Percentiles rank a stretch among this genome's conserved stretches.
Evolutionary conservation across 2,329 filamentous ascomycete genomes (phyloP).

Genomic region (Ophiocordyceps camponoti-rufipedis): DNA sequence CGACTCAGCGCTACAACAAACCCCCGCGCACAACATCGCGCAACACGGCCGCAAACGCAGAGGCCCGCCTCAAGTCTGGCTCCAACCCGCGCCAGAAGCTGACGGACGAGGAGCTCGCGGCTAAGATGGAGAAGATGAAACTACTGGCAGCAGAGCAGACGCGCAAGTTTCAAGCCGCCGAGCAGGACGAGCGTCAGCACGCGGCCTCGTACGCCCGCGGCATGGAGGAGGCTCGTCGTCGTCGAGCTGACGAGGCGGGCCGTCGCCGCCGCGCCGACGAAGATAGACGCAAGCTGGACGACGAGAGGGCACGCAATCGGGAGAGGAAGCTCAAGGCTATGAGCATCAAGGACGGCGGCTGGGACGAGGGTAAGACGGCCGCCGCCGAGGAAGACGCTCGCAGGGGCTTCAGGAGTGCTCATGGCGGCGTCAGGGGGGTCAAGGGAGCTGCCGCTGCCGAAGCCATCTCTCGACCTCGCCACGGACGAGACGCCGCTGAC

Average conservation of each 20-base stretch:
- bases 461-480: constrained; percentile 19
- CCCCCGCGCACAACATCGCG: constrained; percentile 3
- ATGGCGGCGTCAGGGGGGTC: constrained; percentile 20
- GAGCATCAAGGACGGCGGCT: constrained; percentile 31
- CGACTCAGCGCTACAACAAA: neutral
- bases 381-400: constrained; percentile 21
- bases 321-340: constrained; percentile 43
- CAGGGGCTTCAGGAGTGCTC: constrained; percentile 22
- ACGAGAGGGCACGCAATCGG: constrained; percentile 40
- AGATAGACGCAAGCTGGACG: constrained; percentile 31
- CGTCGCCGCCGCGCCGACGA: constrained; percentile 31
- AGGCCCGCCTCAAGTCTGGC: constrained; percentile 31
- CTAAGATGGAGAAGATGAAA: constrained; percentile 43
- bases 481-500: constrained; percentile 17
- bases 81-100: constrained; percentile 42
- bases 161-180: constrained; percentile 38
- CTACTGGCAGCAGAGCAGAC: constrained; percentile 38
- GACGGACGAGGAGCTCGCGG: constrained; percentile 37
- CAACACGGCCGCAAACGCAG: constrained; percentile 16
- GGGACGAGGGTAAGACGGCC: constrained; percentile 39
- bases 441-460: constrained; percentile 7
- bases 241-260: constrained; percentile 33
- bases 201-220: constrained; percentile 34
- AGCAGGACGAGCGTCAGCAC: constrained; percentile 37
- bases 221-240: constrained; percentile 34